A percentile compares a stretch with the other conserved stretches of the same genome.
Conservation (phyloP, 345 rosid species). For the Citrus hindsii region DNA sequence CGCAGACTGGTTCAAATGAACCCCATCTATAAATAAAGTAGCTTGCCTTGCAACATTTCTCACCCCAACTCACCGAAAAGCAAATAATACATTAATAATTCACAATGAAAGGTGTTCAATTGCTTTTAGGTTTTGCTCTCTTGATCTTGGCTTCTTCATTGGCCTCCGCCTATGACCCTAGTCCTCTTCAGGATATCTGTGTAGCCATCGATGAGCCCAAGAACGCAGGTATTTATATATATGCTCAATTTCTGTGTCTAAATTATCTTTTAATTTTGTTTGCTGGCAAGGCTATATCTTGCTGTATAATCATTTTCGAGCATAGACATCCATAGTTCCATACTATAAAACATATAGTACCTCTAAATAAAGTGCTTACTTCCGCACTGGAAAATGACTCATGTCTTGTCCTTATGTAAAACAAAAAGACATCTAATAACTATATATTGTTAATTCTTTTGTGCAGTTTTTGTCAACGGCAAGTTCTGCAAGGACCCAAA, state of each 20-base stretch:
- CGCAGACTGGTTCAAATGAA: not conserved
- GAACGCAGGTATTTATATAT: not conserved
- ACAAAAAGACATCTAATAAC: no score
- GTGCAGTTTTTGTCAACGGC: slow-evolving; percentile 27
- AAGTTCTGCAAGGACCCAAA: slow-evolving; percentile 37
- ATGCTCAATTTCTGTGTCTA: not conserved
- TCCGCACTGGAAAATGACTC: no score
- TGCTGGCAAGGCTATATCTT: no score
- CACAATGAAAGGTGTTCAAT: slow-evolving; percentile 8
- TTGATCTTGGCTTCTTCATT: slow-evolving; percentile 9
- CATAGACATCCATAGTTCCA: no score
- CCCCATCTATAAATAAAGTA: not conserved
- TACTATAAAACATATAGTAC: no score
- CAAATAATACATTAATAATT: no score
- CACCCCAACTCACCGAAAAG: not conserved
- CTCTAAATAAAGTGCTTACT: no score
- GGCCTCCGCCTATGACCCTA: slow-evolving; percentile 19
- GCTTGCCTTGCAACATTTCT: slow-evolving; percentile 2
- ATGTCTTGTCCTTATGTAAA: no score
- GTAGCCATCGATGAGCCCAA: slow-evolving; percentile 18
- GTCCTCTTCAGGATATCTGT: slow-evolving; percentile 32
- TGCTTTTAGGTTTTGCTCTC: not conserved
- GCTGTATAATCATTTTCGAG: no score
- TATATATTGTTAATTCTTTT: not conserved
- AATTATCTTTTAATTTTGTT: no score